Conservation (phyloP, 768 basidiomycete genomes). For the Tephrocybe sp. region DNA sequence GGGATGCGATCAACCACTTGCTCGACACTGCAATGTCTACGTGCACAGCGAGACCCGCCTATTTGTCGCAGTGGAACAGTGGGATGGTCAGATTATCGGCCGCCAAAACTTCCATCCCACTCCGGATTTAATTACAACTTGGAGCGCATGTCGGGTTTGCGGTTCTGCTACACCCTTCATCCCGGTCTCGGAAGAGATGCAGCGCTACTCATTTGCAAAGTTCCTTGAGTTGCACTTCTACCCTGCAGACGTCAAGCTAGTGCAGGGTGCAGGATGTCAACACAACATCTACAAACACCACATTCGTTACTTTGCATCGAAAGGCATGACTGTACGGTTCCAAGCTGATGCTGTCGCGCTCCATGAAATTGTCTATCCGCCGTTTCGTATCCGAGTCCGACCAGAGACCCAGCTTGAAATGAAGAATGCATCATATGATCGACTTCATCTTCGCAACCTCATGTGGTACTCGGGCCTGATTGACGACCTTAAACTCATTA, state of each 20-base stretch:
- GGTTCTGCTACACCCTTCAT: slow-evolving; percentile 84
- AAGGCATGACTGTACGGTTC: slow-evolving; percentile 85
- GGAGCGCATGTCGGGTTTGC: slow-evolving; percentile 83
- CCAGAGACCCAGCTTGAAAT: slow-evolving; percentile 87
- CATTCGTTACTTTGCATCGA: slow-evolving; percentile 84
- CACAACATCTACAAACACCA: slow-evolving; percentile 96
- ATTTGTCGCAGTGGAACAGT: slow-evolving; percentile 85
- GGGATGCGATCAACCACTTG: slow-evolving; percentile 77
- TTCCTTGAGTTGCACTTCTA: slow-evolving; percentile 97
- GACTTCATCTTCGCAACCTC: slow-evolving; percentile 68
- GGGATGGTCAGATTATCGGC: slow-evolving; percentile 75
- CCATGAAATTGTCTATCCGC: slow-evolving; percentile 88
- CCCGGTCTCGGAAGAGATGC: slow-evolving; percentile 88
- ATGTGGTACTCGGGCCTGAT: slow-evolving; percentile 75
- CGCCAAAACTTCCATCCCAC: slow-evolving; percentile 51
- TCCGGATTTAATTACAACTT: slow-evolving; percentile 84
- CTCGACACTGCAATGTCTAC: slow-evolving; percentile 86
- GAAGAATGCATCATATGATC: slow-evolving; percentile 89
- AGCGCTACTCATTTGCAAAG: slow-evolving; percentile 92
- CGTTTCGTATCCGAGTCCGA: slow-evolving; percentile 80
- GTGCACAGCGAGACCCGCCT: slow-evolving; percentile 86
- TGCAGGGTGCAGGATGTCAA: slow-evolving; percentile 87
- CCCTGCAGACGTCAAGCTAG: slow-evolving; percentile 79
- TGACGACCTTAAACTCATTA: slow-evolving; percentile 75
- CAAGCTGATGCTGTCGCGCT: slow-evolving; percentile 81